A percentile compares a stretch with the other conserved stretches of the same genome.
phyloP scores from a whole-genome alignment of 2,329 filamentous ascomycete species.

The Apiospora kogelbergensis region DNA sequence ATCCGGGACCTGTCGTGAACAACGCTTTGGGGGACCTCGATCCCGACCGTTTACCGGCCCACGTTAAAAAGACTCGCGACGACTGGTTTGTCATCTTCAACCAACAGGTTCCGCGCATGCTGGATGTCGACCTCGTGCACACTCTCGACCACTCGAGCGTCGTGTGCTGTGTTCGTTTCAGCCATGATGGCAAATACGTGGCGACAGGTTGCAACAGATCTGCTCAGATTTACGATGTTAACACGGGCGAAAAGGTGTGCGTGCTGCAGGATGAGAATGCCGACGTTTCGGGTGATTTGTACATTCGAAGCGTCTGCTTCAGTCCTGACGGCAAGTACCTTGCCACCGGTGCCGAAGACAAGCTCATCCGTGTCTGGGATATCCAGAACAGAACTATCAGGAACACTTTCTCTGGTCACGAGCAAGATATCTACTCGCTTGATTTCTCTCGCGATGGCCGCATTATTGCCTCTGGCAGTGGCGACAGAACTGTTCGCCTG shows the following conservation, averaged over 20 bases:
- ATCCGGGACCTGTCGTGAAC: slow-evolving; percentile 47
- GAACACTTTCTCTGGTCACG: slow-evolving; percentile 92
- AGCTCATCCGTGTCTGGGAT: slow-evolving; percentile 97
- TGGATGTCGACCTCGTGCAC: slow-evolving; percentile 93
- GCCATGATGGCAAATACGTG: slow-evolving; percentile 90
- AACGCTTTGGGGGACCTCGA: slow-evolving; percentile 82
- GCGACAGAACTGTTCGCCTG: slow-evolving; percentile 89
- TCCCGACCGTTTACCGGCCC: slow-evolving; percentile 77
- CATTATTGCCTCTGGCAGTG: slow-evolving; percentile 92
- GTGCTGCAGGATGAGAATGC: slow-evolving; percentile 86
- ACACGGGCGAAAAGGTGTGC: slow-evolving; percentile 82
- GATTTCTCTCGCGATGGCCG: slow-evolving; percentile 93
- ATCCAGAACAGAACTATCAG: slow-evolving; percentile 81
- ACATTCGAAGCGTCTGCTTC: slow-evolving; percentile 98
- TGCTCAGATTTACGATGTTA: slow-evolving; percentile 98
- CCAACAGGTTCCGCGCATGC: slow-evolving; percentile 79
- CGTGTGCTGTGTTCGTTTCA: slow-evolving; percentile 97
- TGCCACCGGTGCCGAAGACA: slow-evolving; percentile 95
- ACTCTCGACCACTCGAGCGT: slow-evolving; percentile 93
- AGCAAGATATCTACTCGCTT: slow-evolving; percentile 96
- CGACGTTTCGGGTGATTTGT: slow-evolving; percentile 87
- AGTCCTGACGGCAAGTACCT: slow-evolving; percentile 93
- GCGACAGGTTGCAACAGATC: slow-evolving; percentile 96
- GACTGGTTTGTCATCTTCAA: slow-evolving; percentile 99
- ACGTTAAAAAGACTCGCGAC: slow-evolving; percentile 82